Percentiles rank a stretch among this genome's conserved stretches.
Conservation (phyloP, 495 filamentous ascomycete species). For the Hypoxylon crocopeplum region DNA sequence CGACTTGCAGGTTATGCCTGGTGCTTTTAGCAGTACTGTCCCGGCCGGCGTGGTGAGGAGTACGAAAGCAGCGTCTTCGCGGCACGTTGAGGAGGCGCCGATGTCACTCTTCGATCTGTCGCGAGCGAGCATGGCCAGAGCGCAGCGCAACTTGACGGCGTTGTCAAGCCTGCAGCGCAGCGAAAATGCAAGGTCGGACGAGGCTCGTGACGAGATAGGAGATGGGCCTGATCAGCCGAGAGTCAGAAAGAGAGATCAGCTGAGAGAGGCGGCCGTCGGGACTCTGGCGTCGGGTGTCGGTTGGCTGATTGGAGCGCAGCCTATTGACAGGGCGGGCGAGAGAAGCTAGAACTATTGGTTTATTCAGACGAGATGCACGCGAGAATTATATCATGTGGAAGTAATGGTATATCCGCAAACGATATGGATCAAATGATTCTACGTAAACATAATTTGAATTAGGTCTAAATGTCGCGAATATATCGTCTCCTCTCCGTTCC, state of each 20-base stretch:
- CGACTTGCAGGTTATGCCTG: slow-evolving; percentile 67
- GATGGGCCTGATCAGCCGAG: slow-evolving; percentile 49
- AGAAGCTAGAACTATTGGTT: not conserved
- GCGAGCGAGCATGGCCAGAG: slow-evolving; percentile 75
- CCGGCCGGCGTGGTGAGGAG: slow-evolving; percentile 34
- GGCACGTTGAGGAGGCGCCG: slow-evolving; percentile 74
- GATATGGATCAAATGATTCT: too few species aligned
- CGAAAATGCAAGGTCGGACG: slow-evolving; percentile 36
- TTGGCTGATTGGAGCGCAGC: slow-evolving; percentile 78
- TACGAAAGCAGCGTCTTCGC: slow-evolving; percentile 5
- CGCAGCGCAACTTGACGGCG: slow-evolving; percentile 60
- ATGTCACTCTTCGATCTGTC: slow-evolving; percentile 96
- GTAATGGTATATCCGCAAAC: too few species aligned
- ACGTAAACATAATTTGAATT: too few species aligned
- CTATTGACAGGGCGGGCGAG: slow-evolving; percentile 34
- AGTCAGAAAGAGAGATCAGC: slow-evolving; percentile 79
- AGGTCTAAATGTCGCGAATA: too few species aligned
- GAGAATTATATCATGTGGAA: too few species aligned
- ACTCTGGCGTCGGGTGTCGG: slow-evolving; percentile 80
- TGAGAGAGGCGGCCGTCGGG: slow-evolving; percentile 76
- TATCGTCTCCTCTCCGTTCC: too few species aligned
- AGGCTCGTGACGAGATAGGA: slow-evolving; percentile 43
- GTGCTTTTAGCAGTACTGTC: slow-evolving; percentile 60
- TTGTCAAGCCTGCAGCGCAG: slow-evolving; percentile 53
- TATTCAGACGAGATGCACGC: too few species aligned